Evolutionary conservation across 129 eudicot genomes (phyloP).

Genomic region (Arctium minus): DNA sequence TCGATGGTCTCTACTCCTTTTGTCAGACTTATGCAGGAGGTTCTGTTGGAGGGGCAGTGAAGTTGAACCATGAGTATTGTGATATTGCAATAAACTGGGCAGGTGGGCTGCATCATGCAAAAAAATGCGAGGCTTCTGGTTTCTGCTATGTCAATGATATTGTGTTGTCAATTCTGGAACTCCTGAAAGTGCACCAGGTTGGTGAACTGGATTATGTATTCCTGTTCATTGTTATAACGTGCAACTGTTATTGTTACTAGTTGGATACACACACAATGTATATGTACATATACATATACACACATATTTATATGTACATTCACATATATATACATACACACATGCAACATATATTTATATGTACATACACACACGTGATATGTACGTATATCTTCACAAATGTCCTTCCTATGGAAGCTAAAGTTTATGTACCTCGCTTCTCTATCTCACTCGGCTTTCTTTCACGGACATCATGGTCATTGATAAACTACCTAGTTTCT

Average conservation of each 20-base stretch:
- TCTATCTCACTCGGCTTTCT: neutral
- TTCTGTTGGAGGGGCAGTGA: slow-evolving; percentile 76
- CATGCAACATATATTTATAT: no score
- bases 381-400: neutral
- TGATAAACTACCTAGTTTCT: neutral
- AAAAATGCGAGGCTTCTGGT: slow-evolving; percentile 84
- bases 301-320: neutral
- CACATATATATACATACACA: neutral
- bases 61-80: slow-evolving; percentile 54
- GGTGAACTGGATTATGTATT: slow-evolving; percentile 5
- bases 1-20: slow-evolving; percentile 68
- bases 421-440: neutral
- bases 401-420: neutral
- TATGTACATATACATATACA: neutral
- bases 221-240: neutral
- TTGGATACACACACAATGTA: neutral
- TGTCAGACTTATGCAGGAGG: slow-evolving; percentile 84
- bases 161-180: slow-evolving; percentile 69
- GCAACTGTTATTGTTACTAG: neutral
- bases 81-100: slow-evolving; percentile 84
- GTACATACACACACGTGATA: neutral
- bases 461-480: neutral
- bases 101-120: slow-evolving; percentile 83
- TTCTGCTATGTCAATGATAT: slow-evolving; percentile 80
- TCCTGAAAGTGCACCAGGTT: slow-evolving; percentile 69